These are phyloP conservation scores for Hypericum perforatum DNA, from an alignment of 345 rosid genomes.

Conservation along the genomic window DNA sequence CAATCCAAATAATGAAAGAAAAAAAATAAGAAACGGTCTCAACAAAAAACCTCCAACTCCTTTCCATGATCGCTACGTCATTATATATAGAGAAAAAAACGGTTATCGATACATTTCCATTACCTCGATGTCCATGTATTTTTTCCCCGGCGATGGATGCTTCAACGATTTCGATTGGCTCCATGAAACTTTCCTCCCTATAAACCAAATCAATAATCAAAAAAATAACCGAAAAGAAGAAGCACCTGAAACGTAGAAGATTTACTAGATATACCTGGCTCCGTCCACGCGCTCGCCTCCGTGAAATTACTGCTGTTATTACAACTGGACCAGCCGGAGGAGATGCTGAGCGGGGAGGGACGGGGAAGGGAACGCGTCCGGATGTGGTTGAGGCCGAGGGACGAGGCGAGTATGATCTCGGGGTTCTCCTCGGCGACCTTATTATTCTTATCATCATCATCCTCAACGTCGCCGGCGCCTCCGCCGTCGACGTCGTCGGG, in stretches of 20 bases:
- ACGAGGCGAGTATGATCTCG: conserved; percentile 43
- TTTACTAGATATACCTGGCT: background rate
- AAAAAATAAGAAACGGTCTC: background rate
- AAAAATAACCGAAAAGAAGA: conserved; percentile 3
- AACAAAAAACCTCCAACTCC: background rate
- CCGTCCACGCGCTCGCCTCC: background rate
- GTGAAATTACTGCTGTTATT: background rate
- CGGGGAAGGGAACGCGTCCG: conserved; percentile 49
- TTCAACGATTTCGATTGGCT: conserved; percentile 59
- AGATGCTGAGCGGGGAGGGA: conserved; percentile 49
- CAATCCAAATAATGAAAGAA: conserved; percentile 1
- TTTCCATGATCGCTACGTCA: background rate
- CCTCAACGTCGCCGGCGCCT: background rate
- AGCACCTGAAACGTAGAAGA: conserved; percentile 1
- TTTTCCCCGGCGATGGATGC: conserved; percentile 27
- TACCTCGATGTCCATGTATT: conserved; percentile 58
- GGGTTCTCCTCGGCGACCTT: conserved; percentile 14
- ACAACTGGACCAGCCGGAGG: conserved; percentile 29
- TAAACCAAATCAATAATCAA: too few relatives aligned
- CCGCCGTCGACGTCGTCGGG: conserved; percentile 15
- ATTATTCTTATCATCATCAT: conserved; percentile 1
- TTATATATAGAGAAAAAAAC: background rate
- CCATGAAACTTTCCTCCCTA: conserved; percentile 55
- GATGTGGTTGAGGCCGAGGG: conserved; percentile 67
- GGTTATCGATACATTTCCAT: background rate